Evolutionary conservation across 768 basidiomycete species (phyloP).

Genomic region (Kwoniella newhampshirensis): DNA sequence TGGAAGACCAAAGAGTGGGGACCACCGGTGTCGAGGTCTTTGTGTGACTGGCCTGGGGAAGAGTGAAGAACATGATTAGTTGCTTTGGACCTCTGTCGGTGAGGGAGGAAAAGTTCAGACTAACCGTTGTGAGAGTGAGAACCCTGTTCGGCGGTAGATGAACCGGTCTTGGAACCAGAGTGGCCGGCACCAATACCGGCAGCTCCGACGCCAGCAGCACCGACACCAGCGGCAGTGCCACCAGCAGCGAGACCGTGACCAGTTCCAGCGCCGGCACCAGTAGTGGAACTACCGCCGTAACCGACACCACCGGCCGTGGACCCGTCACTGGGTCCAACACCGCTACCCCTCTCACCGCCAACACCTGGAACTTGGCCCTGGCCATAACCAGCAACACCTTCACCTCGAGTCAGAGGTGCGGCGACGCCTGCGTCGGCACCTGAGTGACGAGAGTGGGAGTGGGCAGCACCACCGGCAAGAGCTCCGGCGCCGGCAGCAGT

Average conservation of each 20-base stretch:
- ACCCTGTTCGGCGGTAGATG: too few species aligned
- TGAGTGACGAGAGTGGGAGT: constrained; percentile 3
- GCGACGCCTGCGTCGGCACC: neutral
- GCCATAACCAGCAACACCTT: constrained; percentile 11
- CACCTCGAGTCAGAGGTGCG: constrained; percentile 13
- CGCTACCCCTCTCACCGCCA: constrained; percentile 21
- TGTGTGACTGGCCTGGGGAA: constrained; percentile 24
- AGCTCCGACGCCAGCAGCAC: constrained; percentile 12
- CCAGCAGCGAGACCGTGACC: constrained; percentile 15
- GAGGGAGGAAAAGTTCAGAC: too few species aligned
- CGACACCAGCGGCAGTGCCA: constrained; percentile 18
- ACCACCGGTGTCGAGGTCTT: constrained; percentile 47
- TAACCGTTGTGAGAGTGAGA: too few species aligned
- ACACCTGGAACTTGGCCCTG: constrained; percentile 14
- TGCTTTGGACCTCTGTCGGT: constrained; percentile 14
- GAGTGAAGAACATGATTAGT: too few species aligned
- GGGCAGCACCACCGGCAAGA: constrained; percentile 6
- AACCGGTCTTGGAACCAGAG: too few species aligned
- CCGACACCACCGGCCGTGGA: constrained; percentile 29
- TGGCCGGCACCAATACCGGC: neutral
- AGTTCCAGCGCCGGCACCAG: constrained; percentile 7
- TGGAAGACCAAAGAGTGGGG: constrained; percentile 47
- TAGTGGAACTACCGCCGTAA: constrained; percentile 10
- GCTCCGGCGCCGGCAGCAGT: constrained; percentile 33
- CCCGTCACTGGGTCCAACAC: constrained; percentile 30